Percentiles rank a stretch among this genome's conserved stretches.
Conservation (phyloP, 2,329 filamentous ascomycete species). For the Penicillium sp. region DNA sequence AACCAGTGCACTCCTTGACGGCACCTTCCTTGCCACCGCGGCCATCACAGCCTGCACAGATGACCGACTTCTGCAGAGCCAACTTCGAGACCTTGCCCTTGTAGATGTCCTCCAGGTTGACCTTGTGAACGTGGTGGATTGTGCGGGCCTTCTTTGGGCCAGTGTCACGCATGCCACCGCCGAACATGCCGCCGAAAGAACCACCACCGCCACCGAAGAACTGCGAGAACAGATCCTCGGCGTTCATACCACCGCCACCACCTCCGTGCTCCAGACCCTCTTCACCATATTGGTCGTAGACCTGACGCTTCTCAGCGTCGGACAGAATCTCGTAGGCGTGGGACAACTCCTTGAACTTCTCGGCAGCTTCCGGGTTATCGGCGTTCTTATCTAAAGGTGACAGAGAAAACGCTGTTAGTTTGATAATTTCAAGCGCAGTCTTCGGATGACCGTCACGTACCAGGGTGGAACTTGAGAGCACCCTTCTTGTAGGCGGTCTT, state of each 20-base stretch:
- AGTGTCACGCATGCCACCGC: conserved; percentile 73
- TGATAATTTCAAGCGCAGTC: background rate
- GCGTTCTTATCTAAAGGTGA: conserved; percentile 80
- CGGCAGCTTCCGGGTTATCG: conserved; percentile 86
- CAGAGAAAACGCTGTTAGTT: conserved; percentile 1
- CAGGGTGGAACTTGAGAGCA: conserved; percentile 83
- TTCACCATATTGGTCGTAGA: conserved; percentile 98
- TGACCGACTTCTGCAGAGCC: conserved; percentile 93
- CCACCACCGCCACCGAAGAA: conserved; percentile 84
- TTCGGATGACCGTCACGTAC: conserved; percentile 58
- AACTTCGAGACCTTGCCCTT: conserved; percentile 97
- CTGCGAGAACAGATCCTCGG: conserved; percentile 93
- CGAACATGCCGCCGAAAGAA: conserved; percentile 72
- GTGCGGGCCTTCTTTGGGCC: conserved; percentile 91
- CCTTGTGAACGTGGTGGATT: conserved; percentile 98
- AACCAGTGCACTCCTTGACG: conserved; percentile 88
- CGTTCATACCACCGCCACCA: conserved; percentile 82
- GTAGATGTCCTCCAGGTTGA: conserved; percentile 97
- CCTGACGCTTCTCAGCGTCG: conserved; percentile 82
- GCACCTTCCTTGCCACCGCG: conserved; percentile 95
- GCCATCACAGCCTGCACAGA: conserved; percentile 92
- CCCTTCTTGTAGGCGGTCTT: conserved; percentile 95
- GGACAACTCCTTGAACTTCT: conserved; percentile 98
- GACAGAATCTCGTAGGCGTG: conserved; percentile 94
- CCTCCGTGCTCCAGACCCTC: conserved; percentile 87